Percentiles rank a stretch among this genome's conserved stretches.
phyloP scores from a whole-genome alignment of 768 basidiomycete genomes.

The Auriculariales sp. region DNA sequence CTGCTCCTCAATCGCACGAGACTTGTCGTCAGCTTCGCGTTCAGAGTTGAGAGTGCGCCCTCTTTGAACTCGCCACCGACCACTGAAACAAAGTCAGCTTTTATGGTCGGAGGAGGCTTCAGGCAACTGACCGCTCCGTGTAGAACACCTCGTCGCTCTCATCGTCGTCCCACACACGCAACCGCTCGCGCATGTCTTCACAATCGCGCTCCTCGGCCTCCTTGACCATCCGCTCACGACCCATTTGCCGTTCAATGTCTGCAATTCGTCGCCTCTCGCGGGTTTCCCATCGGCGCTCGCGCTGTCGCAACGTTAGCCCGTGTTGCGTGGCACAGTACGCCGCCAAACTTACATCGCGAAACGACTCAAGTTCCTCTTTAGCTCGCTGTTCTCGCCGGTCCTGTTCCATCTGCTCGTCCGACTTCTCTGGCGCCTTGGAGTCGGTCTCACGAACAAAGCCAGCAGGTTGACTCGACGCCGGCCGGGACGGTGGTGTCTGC shows the following conservation, averaged over 20 bases:
- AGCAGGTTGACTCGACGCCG: conserved; percentile 38
- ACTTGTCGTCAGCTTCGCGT: conserved; percentile 71
- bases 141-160: conserved; percentile 89
- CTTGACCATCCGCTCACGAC: conserved; percentile 51
- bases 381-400: conserved; percentile 63
- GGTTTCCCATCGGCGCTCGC: conserved; percentile 86
- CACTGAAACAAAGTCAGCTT: conserved; percentile 27
- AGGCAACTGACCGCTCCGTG: conserved; percentile 73
- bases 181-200: conserved; percentile 60
- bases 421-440: conserved; percentile 33
- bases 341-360: conserved; percentile 59
- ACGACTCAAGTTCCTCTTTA: conserved; percentile 71
- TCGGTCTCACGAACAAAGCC: conserved; percentile 56
- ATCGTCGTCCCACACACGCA: conserved; percentile 88
- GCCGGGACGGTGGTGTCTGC: background rate
- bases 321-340: background rate
- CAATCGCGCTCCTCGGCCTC: conserved; percentile 73
- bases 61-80: conserved; percentile 75
- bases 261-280: conserved; percentile 74
- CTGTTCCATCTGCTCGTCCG: conserved; percentile 80
- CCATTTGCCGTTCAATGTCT: conserved; percentile 59
- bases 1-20: conserved; percentile 66
- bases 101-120: no score
- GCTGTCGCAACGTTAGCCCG: conserved; percentile 28
- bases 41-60: conserved; percentile 59